Evolutionary conservation across 2,329 filamentous ascomycete genomes (phyloP).

Genomic region (Trichoderma guizhouense): DNA sequence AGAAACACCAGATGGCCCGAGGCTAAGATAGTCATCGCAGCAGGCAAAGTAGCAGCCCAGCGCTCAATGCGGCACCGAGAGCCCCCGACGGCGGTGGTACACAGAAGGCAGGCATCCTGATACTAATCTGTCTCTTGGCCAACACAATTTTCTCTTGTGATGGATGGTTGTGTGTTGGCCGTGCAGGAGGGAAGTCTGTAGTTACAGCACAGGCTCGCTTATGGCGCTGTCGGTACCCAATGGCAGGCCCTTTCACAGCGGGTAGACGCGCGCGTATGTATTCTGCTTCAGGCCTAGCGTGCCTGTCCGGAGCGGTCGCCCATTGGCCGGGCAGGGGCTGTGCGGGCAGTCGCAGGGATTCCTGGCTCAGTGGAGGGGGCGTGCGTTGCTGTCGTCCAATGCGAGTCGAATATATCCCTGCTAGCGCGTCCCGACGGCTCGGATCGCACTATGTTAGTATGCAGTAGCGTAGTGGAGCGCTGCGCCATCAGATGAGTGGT

Average conservation of each 20-base stretch:
- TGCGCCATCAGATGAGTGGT: constrained; percentile 27
- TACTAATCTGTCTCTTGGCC: too few species aligned
- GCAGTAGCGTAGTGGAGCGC: constrained; percentile 24
- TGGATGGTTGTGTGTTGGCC: constrained; percentile 28
- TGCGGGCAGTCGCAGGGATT: not conserved
- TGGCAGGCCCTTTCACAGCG: constrained; percentile 22
- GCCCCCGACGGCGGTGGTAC: not conserved
- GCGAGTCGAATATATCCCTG: not conserved
- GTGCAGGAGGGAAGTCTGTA: constrained; percentile 20
- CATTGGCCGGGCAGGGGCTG: constrained; percentile 25
- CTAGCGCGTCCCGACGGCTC: constrained; percentile 38
- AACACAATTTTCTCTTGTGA: not conserved
- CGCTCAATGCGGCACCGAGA: not conserved
- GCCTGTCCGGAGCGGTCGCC: constrained; percentile 25
- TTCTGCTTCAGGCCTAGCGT: constrained; percentile 21
- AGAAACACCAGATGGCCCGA: not conserved
- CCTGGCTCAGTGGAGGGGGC: constrained; percentile 18
- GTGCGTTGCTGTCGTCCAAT: constrained; percentile 24
- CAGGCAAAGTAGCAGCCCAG: not conserved
- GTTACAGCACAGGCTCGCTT: constrained; percentile 28
- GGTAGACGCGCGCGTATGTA: constrained; percentile 32
- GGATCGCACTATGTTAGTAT: constrained; percentile 33
- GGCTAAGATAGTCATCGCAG: not conserved
- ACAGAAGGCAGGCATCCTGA: not conserved
- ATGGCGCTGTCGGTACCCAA: constrained; percentile 31